These are phyloP conservation scores for Eutrema salsugineum DNA, from an alignment of 441 rosid species.

Conservation along the genomic window DNA sequence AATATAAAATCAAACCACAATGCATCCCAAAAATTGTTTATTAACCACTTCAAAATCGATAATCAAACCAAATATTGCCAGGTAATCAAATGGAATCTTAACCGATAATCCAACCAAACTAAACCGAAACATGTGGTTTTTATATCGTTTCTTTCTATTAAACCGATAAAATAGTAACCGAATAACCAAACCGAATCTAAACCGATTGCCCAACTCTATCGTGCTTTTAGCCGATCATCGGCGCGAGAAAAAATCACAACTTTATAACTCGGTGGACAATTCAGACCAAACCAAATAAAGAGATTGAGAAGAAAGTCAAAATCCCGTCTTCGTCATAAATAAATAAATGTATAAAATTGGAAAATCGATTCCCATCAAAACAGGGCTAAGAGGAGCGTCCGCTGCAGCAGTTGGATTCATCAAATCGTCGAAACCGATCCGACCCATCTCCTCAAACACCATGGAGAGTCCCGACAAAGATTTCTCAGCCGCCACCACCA, in stretches of 20 bases:
- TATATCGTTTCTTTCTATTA: too few relatives aligned
- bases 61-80: too few relatives aligned
- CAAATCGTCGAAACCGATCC: conserved; percentile 30
- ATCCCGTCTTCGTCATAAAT: not conserved
- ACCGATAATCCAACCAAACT: too few relatives aligned
- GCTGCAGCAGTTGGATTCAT: conserved; percentile 27
- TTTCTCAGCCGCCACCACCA: conserved; percentile 13
- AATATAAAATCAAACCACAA: too few relatives aligned
- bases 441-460: conserved; percentile 31
- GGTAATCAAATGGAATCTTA: too few relatives aligned
- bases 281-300: not conserved
- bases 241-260: not conserved
- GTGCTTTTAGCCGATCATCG: not conserved
- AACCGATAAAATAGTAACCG: too few relatives aligned
- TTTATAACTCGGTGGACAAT: not conserved
- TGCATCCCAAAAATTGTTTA: too few relatives aligned
- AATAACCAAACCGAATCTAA: too few relatives aligned
- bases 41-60: too few relatives aligned
- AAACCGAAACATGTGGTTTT: too few relatives aligned
- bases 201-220: too few relatives aligned
- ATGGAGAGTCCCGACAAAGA: conserved; percentile 44
- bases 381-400: conserved; percentile 41
- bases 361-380: conserved; percentile 41
- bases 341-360: too few relatives aligned
- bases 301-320: not conserved